phyloP scores from a whole-genome alignment of 805 yeast species.

The Barnettozyma californica region DNA sequence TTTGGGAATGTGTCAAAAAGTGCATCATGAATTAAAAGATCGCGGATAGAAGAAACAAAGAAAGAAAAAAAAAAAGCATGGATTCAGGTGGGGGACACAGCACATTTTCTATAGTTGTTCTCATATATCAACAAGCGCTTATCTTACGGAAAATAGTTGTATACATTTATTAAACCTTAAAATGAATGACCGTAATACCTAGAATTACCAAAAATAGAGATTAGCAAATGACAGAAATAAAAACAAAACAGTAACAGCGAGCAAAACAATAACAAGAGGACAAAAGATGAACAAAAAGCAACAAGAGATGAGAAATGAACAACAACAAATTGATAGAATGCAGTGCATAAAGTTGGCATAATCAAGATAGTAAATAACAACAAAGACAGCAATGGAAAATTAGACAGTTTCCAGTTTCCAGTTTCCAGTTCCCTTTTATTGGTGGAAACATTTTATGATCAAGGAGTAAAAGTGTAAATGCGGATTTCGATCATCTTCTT shows the following conservation, averaged over 20 bases:
- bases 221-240: not conserved
- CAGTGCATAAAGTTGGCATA: not conserved
- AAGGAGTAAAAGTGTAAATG: not conserved
- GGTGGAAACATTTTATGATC: not conserved
- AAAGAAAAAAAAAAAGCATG: not conserved
- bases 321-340: not conserved
- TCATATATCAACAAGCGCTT: too few species aligned
- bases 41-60: too few species aligned
- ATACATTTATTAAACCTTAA: slow-evolving; percentile 3
- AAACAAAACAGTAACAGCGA: not conserved
- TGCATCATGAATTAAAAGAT: slow-evolving; percentile 1
- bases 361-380: not conserved
- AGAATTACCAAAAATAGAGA: slow-evolving; percentile 6
- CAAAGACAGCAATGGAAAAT: not conserved
- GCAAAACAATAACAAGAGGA: not conserved
- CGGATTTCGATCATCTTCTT: not conserved
- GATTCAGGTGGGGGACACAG: too few species aligned
- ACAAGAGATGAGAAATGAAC: slow-evolving; percentile 5
- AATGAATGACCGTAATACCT: slow-evolving; percentile 17
- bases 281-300: not conserved
- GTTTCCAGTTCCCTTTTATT: too few species aligned
- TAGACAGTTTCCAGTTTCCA: not conserved
- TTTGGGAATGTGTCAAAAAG: slow-evolving; percentile 9
- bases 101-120: too few species aligned
- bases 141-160: not conserved